Conservation (phyloP, 208 protist genomes). For the Leishmania tropica region DNA sequence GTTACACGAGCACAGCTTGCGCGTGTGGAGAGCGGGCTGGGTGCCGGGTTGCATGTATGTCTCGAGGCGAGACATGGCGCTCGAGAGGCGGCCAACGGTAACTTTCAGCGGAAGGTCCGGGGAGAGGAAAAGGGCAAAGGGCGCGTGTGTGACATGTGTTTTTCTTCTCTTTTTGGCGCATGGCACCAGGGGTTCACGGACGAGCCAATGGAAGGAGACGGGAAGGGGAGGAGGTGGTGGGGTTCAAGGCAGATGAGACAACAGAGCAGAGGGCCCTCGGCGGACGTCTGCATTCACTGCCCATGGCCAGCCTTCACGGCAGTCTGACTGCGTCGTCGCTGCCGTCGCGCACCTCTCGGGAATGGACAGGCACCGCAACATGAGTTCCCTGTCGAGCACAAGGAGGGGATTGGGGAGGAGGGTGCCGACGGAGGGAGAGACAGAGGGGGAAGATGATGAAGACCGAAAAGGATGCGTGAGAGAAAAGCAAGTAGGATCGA, state of each 20-base stretch:
- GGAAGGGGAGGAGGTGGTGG: background rate
- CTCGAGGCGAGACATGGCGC: background rate
- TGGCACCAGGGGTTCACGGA: background rate
- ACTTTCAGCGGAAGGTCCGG: background rate
- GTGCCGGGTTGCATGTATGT: background rate
- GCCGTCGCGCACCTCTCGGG: background rate
- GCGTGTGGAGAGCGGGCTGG: background rate
- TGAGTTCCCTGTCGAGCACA: background rate
- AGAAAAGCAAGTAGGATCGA: background rate
- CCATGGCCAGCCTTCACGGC: background rate
- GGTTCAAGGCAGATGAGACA: background rate
- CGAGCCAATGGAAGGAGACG: background rate
- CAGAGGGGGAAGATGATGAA: background rate
- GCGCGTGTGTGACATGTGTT: background rate
- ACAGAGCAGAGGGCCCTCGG: background rate
- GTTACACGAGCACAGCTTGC: constrained; percentile 42
- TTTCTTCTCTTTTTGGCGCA: background rate
- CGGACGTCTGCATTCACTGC: background rate
- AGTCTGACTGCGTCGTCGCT: background rate
- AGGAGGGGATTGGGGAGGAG: background rate
- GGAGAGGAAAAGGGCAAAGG: background rate
- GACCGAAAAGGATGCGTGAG: background rate
- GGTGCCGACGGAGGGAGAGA: background rate
- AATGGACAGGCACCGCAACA: too few relatives aligned
- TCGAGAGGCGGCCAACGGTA: background rate